Conservation (phyloP, 306 rosid species). For the Quercus wislizeni region DNA sequence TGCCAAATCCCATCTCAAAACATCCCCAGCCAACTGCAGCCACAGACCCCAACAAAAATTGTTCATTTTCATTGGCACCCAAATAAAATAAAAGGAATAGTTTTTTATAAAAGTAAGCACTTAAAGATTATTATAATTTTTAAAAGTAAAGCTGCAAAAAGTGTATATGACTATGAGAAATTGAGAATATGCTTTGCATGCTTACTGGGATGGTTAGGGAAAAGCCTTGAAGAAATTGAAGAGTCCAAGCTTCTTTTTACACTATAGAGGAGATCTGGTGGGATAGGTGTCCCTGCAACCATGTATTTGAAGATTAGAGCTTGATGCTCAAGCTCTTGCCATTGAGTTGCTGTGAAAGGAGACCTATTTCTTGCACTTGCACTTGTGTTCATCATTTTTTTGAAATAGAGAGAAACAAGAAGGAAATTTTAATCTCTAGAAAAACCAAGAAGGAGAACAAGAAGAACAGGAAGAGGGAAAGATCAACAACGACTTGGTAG, state of each 20-base stretch:
- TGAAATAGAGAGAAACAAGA: slow-evolving; percentile 6
- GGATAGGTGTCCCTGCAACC: slow-evolving; percentile 85
- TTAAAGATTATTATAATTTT: background rate
- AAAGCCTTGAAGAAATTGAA: slow-evolving; percentile 72
- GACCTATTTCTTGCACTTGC: slow-evolving; percentile 49
- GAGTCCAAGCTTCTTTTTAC: slow-evolving; percentile 79
- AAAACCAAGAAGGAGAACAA: slow-evolving; percentile 7
- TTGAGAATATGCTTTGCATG: background rate
- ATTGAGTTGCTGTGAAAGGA: slow-evolving; percentile 82
- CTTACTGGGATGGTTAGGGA: slow-evolving; percentile 82
- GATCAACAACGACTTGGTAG: background rate
- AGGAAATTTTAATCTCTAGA: background rate
- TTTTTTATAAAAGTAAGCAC: background rate
- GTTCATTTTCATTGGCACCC: slow-evolving; percentile 19
- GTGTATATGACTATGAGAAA: background rate
- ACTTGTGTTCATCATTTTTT: slow-evolving; percentile 50
- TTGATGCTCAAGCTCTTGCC: slow-evolving; percentile 99
- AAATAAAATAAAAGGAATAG: background rate
- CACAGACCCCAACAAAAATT: slow-evolving; percentile 26
- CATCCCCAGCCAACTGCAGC: slow-evolving; percentile 92
- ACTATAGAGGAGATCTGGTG: slow-evolving; percentile 80
- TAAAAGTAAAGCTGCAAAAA: background rate
- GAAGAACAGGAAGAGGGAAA: background rate
- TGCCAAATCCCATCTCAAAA: slow-evolving; percentile 92
- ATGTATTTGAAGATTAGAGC: slow-evolving; percentile 91